Percentiles rank a stretch among this genome's conserved stretches.
Conservation (phyloP, 2,329 filamentous ascomycete species). For the Metarhizium anisopliae region DNA sequence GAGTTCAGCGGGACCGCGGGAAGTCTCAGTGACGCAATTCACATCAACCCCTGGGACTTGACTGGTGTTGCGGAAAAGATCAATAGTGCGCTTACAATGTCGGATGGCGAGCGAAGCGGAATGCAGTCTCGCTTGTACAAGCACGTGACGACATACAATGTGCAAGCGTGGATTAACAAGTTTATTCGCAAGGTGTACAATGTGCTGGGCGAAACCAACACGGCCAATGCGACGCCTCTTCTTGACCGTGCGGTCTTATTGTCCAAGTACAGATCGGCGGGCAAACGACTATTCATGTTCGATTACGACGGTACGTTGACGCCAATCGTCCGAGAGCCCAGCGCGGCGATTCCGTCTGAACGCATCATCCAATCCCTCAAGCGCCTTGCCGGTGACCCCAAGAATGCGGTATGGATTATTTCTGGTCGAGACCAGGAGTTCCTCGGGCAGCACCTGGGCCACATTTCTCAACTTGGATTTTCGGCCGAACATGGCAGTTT, state of each 20-base stretch:
- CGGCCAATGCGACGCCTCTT: slow-evolving; percentile 67
- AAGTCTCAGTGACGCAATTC: slow-evolving; percentile 75
- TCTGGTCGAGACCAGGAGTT: slow-evolving; percentile 91
- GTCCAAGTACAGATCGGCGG: slow-evolving; percentile 62
- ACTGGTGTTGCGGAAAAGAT: slow-evolving; percentile 77
- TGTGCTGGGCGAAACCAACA: slow-evolving; percentile 69
- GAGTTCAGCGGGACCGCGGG: slow-evolving; percentile 94
- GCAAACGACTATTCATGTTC: slow-evolving; percentile 90
- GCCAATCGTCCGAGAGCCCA: slow-evolving; percentile 86
- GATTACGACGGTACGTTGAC: slow-evolving; percentile 97
- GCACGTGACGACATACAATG: slow-evolving; percentile 77
- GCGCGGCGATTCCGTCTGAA: slow-evolving; percentile 79
- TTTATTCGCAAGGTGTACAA: slow-evolving; percentile 72
- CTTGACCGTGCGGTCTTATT: slow-evolving; percentile 69
- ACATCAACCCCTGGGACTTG: slow-evolving; percentile 95
- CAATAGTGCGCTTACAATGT: slow-evolving; percentile 71
- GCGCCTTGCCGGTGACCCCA: slow-evolving; percentile 66
- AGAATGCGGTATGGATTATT: slow-evolving; percentile 96
- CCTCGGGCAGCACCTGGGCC: slow-evolving; percentile 82
- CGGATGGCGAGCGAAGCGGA: slow-evolving; percentile 50
- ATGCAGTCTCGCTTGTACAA: slow-evolving; percentile 71
- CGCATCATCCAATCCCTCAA: slow-evolving; percentile 73
- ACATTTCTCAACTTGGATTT: slow-evolving; percentile 81
- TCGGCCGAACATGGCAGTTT: slow-evolving; percentile 97
- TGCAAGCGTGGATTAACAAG: slow-evolving; percentile 76